These are phyloP conservation scores for Yarrowia sp. DNA, from an alignment of 805 yeast genomes.

Conservation along the genomic window DNA sequence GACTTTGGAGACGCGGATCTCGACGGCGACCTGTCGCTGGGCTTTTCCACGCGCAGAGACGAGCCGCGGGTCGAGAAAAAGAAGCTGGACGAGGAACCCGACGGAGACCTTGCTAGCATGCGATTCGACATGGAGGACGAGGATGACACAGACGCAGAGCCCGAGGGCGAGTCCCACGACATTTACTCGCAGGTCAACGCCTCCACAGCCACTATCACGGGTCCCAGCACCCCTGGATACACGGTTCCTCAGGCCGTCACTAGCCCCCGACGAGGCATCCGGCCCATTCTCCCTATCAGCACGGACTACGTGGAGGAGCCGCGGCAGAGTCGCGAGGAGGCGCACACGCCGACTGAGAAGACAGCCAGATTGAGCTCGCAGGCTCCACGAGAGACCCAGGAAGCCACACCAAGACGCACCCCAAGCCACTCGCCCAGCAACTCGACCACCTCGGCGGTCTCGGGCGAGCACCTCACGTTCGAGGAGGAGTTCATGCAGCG, in stretches of 20 bases:
- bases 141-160: neutral
- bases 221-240: neutral
- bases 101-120: slow-evolving; percentile 25
- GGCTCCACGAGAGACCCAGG: too few species aligned
- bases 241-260: neutral
- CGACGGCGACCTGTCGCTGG: slow-evolving; percentile 19
- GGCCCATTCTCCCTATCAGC: slow-evolving; percentile 11
- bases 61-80: slow-evolving; percentile 4
- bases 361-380: too few species aligned
- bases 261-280: neutral
- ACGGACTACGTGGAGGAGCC: slow-evolving; percentile 7
- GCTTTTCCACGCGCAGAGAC: neutral
- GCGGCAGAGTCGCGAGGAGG: neutral
- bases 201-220: neutral
- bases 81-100: slow-evolving; percentile 11
- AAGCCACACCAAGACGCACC: neutral
- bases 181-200: slow-evolving; percentile 4
- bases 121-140: slow-evolving; percentile 13
- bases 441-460: neutral
- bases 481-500: slow-evolving; percentile 18
- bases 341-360: neutral
- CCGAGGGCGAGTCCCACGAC: neutral
- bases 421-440: neutral
- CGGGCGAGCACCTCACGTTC: neutral
- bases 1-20: slow-evolving; percentile 18